Conservation (phyloP, 2,329 filamentous ascomycete genomes). For the Phaeomoniella chlamydospora region DNA sequence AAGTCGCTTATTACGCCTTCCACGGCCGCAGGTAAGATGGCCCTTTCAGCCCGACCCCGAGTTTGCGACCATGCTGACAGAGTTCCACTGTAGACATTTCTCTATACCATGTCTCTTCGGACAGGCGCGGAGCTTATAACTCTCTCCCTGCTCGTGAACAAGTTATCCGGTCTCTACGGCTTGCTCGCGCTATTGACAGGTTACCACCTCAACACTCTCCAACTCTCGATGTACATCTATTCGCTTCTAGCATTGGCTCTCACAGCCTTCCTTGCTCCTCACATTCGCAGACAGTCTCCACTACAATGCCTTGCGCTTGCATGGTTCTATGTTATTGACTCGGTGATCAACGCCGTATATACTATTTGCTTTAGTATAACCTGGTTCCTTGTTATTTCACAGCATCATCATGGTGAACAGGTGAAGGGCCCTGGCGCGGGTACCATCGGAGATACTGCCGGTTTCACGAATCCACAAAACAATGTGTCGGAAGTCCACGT, state of each 20-base stretch:
- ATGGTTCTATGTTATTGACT: conserved; percentile 76
- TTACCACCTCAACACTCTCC: conserved; percentile 65
- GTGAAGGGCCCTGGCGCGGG: conserved; percentile 27
- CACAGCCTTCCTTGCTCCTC: conserved; percentile 57
- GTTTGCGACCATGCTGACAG: conserved; percentile 2
- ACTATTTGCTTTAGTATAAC: conserved; percentile 68
- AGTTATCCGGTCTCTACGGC: conserved; percentile 80
- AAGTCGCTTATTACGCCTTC: conserved; percentile 29
- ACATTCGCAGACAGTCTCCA: conserved; percentile 65
- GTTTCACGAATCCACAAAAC: conserved; percentile 49
- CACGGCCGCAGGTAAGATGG: conserved; percentile 33
- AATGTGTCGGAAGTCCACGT: conserved; percentile 46
- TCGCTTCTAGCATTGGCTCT: conserved; percentile 57
- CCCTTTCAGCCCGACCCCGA: background rate
- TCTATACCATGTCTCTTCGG: conserved; percentile 73
- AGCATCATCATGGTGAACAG: conserved; percentile 32
- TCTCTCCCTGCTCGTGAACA: conserved; percentile 76
- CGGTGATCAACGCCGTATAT: conserved; percentile 65
- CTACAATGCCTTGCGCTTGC: conserved; percentile 69
- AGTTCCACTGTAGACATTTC: conserved; percentile 50
- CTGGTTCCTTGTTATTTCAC: conserved; percentile 69
- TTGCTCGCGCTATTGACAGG: conserved; percentile 80
- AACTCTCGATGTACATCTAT: conserved; percentile 86
- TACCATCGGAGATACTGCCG: conserved; percentile 47
- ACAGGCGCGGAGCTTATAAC: conserved; percentile 77